Base-by-base conservation (phyloP, 208 protist species). In the Histomonas meleagridis region DNA sequence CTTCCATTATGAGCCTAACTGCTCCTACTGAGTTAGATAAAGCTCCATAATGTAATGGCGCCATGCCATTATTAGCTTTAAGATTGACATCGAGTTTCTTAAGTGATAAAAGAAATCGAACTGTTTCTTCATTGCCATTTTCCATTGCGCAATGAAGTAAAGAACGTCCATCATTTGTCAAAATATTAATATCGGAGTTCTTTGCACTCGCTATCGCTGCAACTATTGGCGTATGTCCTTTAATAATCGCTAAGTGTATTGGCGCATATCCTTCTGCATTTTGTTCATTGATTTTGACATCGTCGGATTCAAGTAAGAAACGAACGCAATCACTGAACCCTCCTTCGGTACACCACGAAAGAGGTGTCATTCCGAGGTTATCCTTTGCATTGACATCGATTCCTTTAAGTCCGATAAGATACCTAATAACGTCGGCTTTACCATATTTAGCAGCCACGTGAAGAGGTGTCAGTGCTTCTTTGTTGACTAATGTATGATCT, bases 31-130 rank as follows among this genome's bases (percentile, higher is more conserved):
- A 48, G 18, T 46, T 46, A 57, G 43, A 40, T 26, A 7, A 57
- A 38, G 76, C 46, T 12, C 46, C 76, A 55, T 86, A 43, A 86
- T 86, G 76, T 16, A 86, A 26, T 55, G 76, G 76, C 51, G 76
- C 46, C 40, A 43, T 51, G 7, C 60, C 60, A 65, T 65, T 28
- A 32, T 12, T n/a, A n/a, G 60, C 7, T 65, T 65, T 65, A 57
- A 48, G 76, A 48, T 51, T 51, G 1, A 43, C 76, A 57, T 57
- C 40, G 16, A 43, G 14, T 35, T 46, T 14, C 38, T 46, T 40
- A 26, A 86, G 38, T 3, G 40, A 38, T 3, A 86, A 16, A 86
- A 86, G n/a, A 26, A 38, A 86, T 18, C 46, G 3, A 7, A 86
- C 76, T 1, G 35, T 26, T 55, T 86, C 76, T 49, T 51, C 18